Conservation (phyloP, 257 asterid species). For the Linderniella brevidens region DNA sequence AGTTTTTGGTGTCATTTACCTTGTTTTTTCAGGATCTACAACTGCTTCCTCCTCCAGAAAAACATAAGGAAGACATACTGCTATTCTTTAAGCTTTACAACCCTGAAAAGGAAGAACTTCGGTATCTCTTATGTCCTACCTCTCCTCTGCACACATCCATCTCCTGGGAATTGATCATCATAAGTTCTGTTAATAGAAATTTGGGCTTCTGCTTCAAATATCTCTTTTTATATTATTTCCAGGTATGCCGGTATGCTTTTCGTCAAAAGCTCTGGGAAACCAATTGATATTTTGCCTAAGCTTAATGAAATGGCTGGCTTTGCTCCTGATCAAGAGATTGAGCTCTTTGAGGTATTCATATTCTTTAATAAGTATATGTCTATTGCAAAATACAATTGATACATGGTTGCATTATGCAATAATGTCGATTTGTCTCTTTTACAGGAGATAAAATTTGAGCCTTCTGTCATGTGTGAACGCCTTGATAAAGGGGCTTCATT, state of each 20-base stretch:
- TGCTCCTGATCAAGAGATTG: constrained; percentile 78
- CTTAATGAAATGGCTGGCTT: constrained; percentile 86
- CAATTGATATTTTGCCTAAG: constrained; percentile 48
- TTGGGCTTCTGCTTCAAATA: background rate
- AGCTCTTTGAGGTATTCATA: constrained; percentile 63
- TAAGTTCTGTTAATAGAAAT: background rate
- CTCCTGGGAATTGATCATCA: background rate
- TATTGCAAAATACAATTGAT: background rate
- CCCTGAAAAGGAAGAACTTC: constrained; percentile 81
- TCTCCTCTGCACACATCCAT: background rate
- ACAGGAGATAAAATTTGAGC: constrained; percentile 94
- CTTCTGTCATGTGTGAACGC: constrained; percentile 90
- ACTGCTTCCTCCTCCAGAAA: constrained; percentile 64
- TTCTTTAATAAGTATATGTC: constrained; percentile 4
- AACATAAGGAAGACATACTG: constrained; percentile 75
- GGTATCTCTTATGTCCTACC: constrained; percentile 24
- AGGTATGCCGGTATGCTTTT: constrained; percentile 81
- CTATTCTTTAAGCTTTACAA: constrained; percentile 84
- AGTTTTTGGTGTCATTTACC: constrained; percentile 6
- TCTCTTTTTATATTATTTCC: constrained; percentile 10
- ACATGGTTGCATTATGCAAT: background rate
- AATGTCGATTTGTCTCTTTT: background rate
- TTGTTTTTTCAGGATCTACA: constrained; percentile 36
- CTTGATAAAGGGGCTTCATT: constrained; percentile 71
- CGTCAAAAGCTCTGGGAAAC: constrained; percentile 63